Evolutionary conservation across 192 early-diverging fungal species (phyloP).

Genomic region (Mortierella alpina): DNA sequence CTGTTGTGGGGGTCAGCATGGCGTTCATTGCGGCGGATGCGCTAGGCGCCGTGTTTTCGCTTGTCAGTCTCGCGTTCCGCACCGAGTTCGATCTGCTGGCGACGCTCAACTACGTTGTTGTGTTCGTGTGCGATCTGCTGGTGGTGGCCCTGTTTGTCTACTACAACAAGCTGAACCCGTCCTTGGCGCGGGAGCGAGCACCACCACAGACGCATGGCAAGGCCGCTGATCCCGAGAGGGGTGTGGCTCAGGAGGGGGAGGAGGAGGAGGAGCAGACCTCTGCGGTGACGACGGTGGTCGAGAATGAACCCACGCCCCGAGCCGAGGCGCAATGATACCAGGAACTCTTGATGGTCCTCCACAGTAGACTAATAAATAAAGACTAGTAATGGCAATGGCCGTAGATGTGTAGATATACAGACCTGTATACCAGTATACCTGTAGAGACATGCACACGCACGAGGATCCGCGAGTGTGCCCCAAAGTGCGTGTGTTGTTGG

Average conservation of each 20-base stretch:
- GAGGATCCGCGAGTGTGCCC: too few relatives aligned
- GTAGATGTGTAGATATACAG: too few relatives aligned
- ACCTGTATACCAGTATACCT: too few relatives aligned
- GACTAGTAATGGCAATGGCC: too few relatives aligned
- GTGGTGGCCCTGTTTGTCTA: slow-evolving; percentile 27
- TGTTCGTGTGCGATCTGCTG: slow-evolving; percentile 33
- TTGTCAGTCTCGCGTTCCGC: slow-evolving; percentile 48
- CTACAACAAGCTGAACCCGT: slow-evolving; percentile 31
- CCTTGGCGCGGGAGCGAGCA: neutral
- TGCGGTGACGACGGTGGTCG: neutral
- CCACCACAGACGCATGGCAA: too few relatives aligned
- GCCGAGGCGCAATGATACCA: too few relatives aligned
- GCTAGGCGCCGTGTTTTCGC: slow-evolving; percentile 56
- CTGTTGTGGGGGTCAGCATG: slow-evolving; percentile 57
- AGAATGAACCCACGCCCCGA: neutral
- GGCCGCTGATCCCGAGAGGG: neutral
- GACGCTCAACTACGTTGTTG: slow-evolving; percentile 33
- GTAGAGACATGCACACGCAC: too few relatives aligned
- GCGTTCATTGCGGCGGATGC: slow-evolving; percentile 55
- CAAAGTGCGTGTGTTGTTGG: too few relatives aligned
- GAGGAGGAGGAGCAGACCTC: neutral
- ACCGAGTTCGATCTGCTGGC: slow-evolving; percentile 23
- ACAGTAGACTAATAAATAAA: too few relatives aligned
- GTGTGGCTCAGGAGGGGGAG: neutral
- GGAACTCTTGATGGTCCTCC: too few relatives aligned